Percentiles rank a stretch among this genome's conserved stretches.
Conservation (phyloP, 345 rosid genomes). For the Firmiana major region DNA sequence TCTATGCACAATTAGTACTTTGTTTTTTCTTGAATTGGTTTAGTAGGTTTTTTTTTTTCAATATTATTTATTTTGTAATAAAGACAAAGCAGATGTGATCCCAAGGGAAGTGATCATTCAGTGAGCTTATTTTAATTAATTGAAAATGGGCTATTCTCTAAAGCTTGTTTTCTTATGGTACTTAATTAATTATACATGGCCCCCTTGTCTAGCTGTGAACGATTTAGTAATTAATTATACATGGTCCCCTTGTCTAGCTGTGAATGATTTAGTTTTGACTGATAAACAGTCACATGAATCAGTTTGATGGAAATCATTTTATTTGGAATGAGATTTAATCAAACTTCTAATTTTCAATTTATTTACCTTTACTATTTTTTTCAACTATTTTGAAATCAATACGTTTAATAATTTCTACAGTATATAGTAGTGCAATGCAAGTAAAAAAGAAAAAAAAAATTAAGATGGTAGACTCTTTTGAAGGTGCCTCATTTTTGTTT, state of each 20-base stretch:
- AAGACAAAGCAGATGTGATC: not conserved
- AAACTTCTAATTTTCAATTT: not conserved
- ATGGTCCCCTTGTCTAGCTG: not conserved
- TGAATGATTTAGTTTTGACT: not conserved
- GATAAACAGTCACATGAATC: not conserved
- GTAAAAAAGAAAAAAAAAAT: too few species aligned
- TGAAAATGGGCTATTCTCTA: not conserved
- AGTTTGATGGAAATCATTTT: not conserved
- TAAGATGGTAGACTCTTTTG: too few species aligned
- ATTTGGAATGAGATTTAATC: not conserved
- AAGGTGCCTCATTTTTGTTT: too few species aligned
- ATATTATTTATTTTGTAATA: not conserved
- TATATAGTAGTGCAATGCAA: too few species aligned
- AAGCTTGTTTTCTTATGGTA: not conserved
- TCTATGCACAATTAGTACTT: not conserved
- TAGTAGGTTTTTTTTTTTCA: not conserved
- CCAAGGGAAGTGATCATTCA: constrained; percentile 8
- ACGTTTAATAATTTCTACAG: too few species aligned
- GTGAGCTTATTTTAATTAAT: not conserved
- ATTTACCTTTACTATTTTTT: not conserved
- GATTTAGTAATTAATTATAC: not conserved
- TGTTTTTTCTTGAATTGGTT: not conserved
- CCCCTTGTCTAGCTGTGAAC: not conserved
- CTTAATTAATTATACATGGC: not conserved
- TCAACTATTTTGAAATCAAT: too few species aligned